phyloP scores from a whole-genome alignment of 2,329 filamentous ascomycete genomes.

The Colletotrichum sp. region DNA sequence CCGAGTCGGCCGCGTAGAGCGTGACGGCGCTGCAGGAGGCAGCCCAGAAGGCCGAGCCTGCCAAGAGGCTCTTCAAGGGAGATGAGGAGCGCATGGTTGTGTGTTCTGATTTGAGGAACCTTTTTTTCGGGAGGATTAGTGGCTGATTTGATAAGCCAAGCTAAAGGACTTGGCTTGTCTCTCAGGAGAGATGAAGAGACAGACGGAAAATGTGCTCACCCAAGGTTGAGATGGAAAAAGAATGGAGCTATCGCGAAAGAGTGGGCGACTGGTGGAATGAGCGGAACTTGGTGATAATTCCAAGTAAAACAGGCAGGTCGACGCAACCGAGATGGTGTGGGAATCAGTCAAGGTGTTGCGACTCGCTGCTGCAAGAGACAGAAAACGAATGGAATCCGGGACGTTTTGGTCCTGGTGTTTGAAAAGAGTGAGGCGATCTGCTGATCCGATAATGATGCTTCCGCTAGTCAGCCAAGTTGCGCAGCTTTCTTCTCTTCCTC shows the following conservation, averaged over 20 bases:
- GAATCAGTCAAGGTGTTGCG: background rate
- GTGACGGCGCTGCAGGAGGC: constrained; percentile 19
- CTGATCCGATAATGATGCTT: background rate
- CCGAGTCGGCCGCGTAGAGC: constrained; percentile 22
- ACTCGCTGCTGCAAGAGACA: background rate
- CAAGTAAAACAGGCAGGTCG: background rate
- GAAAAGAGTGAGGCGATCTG: background rate
- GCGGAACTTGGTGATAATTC: background rate
- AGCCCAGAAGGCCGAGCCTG: background rate
- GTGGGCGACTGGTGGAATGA: background rate
- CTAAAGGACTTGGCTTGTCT: background rate
- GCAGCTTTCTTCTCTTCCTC: background rate
- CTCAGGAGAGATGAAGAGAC: background rate
- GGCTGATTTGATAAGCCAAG: background rate
- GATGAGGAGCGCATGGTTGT: background rate
- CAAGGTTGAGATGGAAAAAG: background rate
- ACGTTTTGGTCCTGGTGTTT: background rate
- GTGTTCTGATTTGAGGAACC: background rate
- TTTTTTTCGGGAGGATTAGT: background rate
- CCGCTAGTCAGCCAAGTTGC: background rate
- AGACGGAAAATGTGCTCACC: background rate
- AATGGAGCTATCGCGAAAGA: background rate
- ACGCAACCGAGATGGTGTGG: background rate
- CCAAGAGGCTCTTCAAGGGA: constrained; percentile 3
- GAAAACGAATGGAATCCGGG: constrained; percentile 3